phyloP scores from a whole-genome alignment of 495 filamentous ascomycete genomes.

The Xylaria longipes region DNA sequence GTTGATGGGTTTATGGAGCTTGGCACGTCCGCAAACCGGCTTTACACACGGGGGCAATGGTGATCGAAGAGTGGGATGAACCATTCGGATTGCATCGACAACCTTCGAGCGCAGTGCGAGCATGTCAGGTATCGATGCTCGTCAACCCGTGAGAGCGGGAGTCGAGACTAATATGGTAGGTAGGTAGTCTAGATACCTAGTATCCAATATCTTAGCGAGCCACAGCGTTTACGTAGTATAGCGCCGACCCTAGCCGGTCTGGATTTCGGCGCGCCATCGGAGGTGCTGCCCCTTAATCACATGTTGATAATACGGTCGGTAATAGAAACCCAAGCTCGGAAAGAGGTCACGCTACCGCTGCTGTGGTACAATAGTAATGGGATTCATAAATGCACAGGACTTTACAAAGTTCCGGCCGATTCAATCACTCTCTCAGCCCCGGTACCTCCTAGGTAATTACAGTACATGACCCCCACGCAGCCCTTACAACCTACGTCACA shows the following conservation, averaged over 20 bases:
- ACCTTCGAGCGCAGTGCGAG: neutral
- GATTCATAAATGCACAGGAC: too few relatives aligned
- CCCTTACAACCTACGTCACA: neutral
- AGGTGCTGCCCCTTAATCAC: neutral
- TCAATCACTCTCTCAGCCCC: neutral
- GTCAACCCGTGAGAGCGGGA: neutral
- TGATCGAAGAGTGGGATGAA: neutral
- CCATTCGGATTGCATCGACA: neutral
- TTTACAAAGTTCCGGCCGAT: too few relatives aligned
- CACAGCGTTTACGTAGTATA: neutral
- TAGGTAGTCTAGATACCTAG: neutral
- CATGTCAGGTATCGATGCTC: too few relatives aligned
- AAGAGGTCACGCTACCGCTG: slow-evolving; percentile 12
- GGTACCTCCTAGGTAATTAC: neutral
- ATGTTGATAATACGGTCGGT: slow-evolving; percentile 2
- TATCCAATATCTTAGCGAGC: neutral
- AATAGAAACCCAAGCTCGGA: slow-evolving; percentile 2
- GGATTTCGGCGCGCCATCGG: slow-evolving; percentile 5
- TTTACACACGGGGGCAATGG: neutral
- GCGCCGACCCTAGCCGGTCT: slow-evolving; percentile 11
- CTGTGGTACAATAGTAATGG: neutral
- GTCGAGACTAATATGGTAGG: neutral
- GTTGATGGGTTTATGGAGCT: neutral
- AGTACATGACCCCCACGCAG: neutral
- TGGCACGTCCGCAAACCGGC: slow-evolving; percentile 17